Base-by-base conservation (phyloP, 192 early-diverging fungal genomes). In the Geranomyces variabilis region DNA sequence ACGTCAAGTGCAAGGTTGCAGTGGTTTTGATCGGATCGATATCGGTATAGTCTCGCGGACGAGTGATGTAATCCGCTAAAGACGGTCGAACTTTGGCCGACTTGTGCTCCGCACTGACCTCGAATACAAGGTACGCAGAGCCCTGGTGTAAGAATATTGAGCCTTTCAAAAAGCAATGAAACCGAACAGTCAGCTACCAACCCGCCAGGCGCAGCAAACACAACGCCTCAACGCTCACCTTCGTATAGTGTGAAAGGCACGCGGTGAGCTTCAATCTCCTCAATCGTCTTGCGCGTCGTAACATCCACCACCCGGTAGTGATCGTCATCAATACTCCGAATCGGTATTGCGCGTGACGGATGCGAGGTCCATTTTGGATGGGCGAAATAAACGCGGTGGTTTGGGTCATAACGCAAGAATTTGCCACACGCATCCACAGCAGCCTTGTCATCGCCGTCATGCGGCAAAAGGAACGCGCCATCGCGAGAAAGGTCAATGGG, bases 61-160 rank as follows among this genome's bases (percentile, higher is more conserved):
- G 49, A 3, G 88, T 89, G 15, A 83, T 82, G 75, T 86, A 88
- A 45, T 80, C 76, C 14, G 84, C 86, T 19, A 60, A 44, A 0
- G 75, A 77, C 33, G 79, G 70, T 4, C 81, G 63, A 5, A 86
- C 82, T 67, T 76, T 75, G 12, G 84, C 83, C 63, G 68, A 75
- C 8, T 73, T 73, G 12, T 71, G 65, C 34, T 80, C 82, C 36
- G 78, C 66, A 57, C 86, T 77, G 24, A 86, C 82, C 55, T 86
- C 80, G 30, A 81, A 74, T 28, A 89, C 85, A 0, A 82, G 34
- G 58, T 83, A 89, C 0, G 88, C 53, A 57, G 65, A 36, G 24
- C 88, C 88, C 59, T 86, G 83, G 59, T 89, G 88, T 10, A 88
- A 75, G 45, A 88, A 88, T 2, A 89, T 79, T 5, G 86, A 83